Conservation (phyloP, 495 filamentous ascomycete genomes). For the Talaromyces ruber region DNA sequence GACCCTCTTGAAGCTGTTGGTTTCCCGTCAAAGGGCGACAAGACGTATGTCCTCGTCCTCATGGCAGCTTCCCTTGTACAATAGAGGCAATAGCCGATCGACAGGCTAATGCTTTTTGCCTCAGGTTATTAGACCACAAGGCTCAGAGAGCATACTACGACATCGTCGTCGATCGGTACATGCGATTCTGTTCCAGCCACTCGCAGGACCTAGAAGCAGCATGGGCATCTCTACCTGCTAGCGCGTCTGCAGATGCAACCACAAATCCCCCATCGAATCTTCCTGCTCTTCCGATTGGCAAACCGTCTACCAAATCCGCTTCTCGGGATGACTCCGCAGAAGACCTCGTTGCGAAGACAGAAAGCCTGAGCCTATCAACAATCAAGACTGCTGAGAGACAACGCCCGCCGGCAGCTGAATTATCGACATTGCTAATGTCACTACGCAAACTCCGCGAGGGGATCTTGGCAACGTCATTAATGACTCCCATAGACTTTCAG, state of each 20-base stretch:
- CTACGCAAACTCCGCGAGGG: slow-evolving; percentile 90
- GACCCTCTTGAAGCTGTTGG: slow-evolving; percentile 74
- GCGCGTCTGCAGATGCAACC: slow-evolving; percentile 30
- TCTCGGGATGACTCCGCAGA: slow-evolving; percentile 1
- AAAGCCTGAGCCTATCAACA: background rate
- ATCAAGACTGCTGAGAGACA: slow-evolving; percentile 14
- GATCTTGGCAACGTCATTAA: slow-evolving; percentile 56
- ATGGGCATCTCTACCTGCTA: slow-evolving; percentile 57
- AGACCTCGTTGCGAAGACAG: slow-evolving; percentile 4
- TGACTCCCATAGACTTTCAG: slow-evolving; percentile 53
- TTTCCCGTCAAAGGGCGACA: slow-evolving; percentile 84
- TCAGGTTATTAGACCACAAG: slow-evolving; percentile 66
- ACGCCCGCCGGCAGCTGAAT: slow-evolving; percentile 36
- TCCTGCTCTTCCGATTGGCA: slow-evolving; percentile 8
- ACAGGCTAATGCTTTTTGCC: slow-evolving; percentile 11
- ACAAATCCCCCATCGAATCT: slow-evolving; percentile 29
- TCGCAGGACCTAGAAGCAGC: slow-evolving; percentile 62
- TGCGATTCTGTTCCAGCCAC: slow-evolving; percentile 72
- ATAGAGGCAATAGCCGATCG: slow-evolving; percentile 5
- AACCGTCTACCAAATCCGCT: slow-evolving; percentile 7
- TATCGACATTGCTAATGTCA: slow-evolving; percentile 55
- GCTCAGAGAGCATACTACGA: slow-evolving; percentile 77
- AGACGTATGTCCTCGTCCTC: slow-evolving; percentile 36
- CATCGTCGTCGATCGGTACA: slow-evolving; percentile 77
- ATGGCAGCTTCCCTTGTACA: background rate